Base-by-base conservation (phyloP, 2,329 filamentous ascomycete genomes). In the Boeremia lycopersici region DNA sequence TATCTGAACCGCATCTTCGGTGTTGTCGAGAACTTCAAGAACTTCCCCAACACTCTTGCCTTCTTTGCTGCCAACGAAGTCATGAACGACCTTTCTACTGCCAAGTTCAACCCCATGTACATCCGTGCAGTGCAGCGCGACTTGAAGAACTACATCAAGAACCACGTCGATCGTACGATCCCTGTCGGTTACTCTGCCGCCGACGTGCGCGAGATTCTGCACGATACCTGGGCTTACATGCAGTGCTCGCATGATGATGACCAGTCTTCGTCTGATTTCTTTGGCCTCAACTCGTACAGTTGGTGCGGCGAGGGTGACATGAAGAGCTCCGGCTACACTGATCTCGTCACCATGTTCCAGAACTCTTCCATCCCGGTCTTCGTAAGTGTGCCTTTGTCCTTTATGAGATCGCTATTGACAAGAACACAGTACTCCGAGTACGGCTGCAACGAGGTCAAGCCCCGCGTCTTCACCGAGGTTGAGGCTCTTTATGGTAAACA, bases 201-300 rank as follows among this genome's bases (percentile, higher is more conserved):
- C 43, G 89, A 93, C 72, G 90, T 93, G 38, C 87, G 89, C 56
- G 77, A 83, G 1, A 85, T 90, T 38, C 83, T 93, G 23, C 81
- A 87, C 70, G 90, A 93, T 67, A 88, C 84, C 49, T 92, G 83
- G 84, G 86, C 89, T 72, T 93, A 90, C 77, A 81, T 92, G 77
- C 82, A 89, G 71, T 93, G 89, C 77, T 78, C 82, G 33, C 74
- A 76, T 35, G 67, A 74, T 65, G 78, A 84, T 56, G 80, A 84
- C 56, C 80, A 83, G 71, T 89, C 87, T 62, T 83, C 84, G 28
- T 85, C 83, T 50, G 90, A 93, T 67, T 79, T 93, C 67, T 92
- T 93, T 67, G 89, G 89, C 33, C 80, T 93, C 52, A 93, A 93
- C 77, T 85, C 83, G 77, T 88, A 86, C 76, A 89, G 87, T 75